Percentiles rank a stretch among this genome's conserved stretches.
Evolutionary conservation across 805 yeast genomes (phyloP).

Genomic region (Candida manassasensis): DNA sequence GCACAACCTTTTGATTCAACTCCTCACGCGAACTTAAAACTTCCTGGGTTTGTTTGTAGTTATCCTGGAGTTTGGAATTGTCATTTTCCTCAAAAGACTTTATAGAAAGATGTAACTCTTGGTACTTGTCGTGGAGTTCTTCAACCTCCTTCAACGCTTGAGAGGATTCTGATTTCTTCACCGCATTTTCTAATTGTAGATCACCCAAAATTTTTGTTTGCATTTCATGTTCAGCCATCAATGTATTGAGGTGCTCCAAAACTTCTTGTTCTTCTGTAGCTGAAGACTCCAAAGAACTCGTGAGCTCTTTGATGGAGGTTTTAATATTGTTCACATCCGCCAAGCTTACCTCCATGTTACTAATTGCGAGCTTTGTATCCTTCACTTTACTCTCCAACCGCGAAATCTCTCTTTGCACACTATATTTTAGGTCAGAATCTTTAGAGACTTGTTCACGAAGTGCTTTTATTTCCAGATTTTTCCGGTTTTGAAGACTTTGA

Average conservation of each 20-base stretch:
- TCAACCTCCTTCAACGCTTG: constrained; percentile 7
- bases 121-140: constrained; percentile 5
- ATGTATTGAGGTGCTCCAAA: constrained; percentile 10
- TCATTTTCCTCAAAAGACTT: constrained; percentile 19
- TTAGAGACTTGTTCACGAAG: constrained; percentile 31
- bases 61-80: constrained; percentile 19
- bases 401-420: constrained; percentile 37
- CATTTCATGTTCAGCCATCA: constrained; percentile 8
- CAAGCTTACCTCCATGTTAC: constrained; percentile 48
- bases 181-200: constrained; percentile 7
- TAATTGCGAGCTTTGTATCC: constrained; percentile 49
- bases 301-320: constrained; percentile 32
- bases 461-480: constrained; percentile 34
- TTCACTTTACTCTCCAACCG: constrained; percentile 47
- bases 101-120: constrained; percentile 9
- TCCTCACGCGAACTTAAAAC: constrained; percentile 19
- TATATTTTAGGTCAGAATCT: constrained; percentile 40
- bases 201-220: constrained; percentile 7
- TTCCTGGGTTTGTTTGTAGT: constrained; percentile 11
- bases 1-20: constrained; percentile 16
- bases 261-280: constrained; percentile 23
- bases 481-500: constrained; percentile 38
- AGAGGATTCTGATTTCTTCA: constrained; percentile 4
- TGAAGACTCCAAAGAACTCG: constrained; percentile 15
- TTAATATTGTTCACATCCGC: constrained; percentile 42